phyloP scores from a whole-genome alignment of 768 basidiomycete genomes.

The Mycena belliarum region DNA sequence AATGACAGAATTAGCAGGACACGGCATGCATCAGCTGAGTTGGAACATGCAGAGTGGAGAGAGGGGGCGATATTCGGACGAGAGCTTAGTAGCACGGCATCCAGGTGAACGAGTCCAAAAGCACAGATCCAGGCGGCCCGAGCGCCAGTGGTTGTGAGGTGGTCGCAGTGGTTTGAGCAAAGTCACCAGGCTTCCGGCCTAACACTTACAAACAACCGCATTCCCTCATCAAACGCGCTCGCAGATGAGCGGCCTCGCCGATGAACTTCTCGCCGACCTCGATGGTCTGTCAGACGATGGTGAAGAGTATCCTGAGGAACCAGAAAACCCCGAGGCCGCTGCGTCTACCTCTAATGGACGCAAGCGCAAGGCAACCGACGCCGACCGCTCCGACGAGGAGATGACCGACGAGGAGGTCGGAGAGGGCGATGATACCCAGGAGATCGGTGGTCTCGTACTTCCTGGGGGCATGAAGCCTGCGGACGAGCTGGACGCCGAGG shows the following conservation, averaged over 20 bases:
- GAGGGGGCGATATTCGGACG: too few relatives aligned
- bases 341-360: constrained; percentile 36
- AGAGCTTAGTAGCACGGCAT: too few relatives aligned
- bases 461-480: constrained; percentile 91
- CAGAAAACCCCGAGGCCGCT: constrained; percentile 23
- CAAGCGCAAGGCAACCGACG: constrained; percentile 64
- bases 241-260: constrained; percentile 80
- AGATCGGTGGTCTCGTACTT: constrained; percentile 62
- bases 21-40: neutral
- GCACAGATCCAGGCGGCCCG: too few relatives aligned
- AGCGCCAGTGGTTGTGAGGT: too few relatives aligned
- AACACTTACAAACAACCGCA: neutral
- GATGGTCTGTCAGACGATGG: constrained; percentile 79
- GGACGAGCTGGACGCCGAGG: constrained; percentile 93
- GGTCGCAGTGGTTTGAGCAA: too few relatives aligned
- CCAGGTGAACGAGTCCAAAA: too few relatives aligned
- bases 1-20: neutral
- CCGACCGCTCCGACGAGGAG: constrained; percentile 46
- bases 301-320: constrained; percentile 50
- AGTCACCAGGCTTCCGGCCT: too few relatives aligned
- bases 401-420: constrained; percentile 59
- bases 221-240: constrained; percentile 5
- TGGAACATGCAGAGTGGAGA: too few relatives aligned
- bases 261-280: constrained; percentile 91
- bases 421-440: constrained; percentile 44